Evolutionary conservation across 2,329 filamentous ascomycete species (phyloP), one percentile per base, ranked within the genome.

Genomic region (Apiospora pterosperma): DNA sequence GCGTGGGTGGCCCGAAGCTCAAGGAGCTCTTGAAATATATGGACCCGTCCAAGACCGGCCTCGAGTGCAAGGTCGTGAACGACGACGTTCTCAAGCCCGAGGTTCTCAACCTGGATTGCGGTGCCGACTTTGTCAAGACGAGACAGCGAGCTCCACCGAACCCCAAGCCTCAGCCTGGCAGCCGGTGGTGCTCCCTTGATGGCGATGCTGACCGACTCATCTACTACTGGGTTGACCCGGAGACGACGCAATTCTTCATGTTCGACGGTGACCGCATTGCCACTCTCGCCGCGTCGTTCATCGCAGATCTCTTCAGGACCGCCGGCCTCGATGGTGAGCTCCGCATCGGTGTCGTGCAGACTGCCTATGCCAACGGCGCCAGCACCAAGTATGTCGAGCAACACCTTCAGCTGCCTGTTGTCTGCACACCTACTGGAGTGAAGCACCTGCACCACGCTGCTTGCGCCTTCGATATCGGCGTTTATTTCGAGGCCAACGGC

Each of bases 381-480:
- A 95, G 92, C 75, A 98, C 96, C 38, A 90, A 91, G 73, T 98
- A 97, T 78, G 91, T 99, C 63, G 88, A 92, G 76, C 92, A 96
- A 76, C 90, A 92, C 69, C 85, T 98, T 64, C 91, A 92, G 73
- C 88, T 99, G 48, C 94, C 94, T 60, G 92, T 97, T 25, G 90
- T 96, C 65, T 97, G 92, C 84, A 98, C 96, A 1, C 90, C 93
- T 16, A 99, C 96, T 0, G 96, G 96, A 69, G 96, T 99, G 67
- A 99, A 99, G 84, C 92, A 97, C 79, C 86, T 99, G 68, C 96
- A 99, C 80, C 96, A 98, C 75, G 96, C 93, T n/a, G 96, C 96
- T 42, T 89, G 92, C 73, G 92, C 94, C 69, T 97, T 96, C 72
- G 96, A 99, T 73, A 90, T 98, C 63, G 96, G 96, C 64, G 93